A percentile compares a stretch with the other conserved stretches of the same genome.
These are phyloP conservation scores for Alnus rubra DNA, from an alignment of 306 rosid genomes.

Conservation along the genomic window DNA sequence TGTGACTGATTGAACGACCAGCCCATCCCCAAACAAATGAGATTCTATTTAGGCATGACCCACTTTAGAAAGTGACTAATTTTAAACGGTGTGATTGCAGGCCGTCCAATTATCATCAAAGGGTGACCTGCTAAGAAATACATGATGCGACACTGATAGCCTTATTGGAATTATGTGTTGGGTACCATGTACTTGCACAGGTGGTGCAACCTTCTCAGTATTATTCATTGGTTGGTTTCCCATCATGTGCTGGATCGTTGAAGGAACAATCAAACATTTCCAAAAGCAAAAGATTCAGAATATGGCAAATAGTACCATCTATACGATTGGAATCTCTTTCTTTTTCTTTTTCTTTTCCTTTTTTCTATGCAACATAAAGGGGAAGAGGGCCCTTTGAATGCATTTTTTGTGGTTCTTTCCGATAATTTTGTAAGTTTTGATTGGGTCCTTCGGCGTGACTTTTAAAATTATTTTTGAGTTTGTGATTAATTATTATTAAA, in stretches of 20 bases:
- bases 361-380: no score
- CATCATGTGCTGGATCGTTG: neutral
- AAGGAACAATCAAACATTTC: neutral
- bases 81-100: slow-evolving; percentile 1
- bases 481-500: no score
- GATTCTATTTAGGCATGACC: slow-evolving; percentile 21
- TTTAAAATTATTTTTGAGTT: no score
- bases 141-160: slow-evolving; percentile 19
- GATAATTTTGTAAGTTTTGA: no score
- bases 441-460: no score
- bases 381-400: no score
- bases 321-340: neutral
- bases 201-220: neutral
- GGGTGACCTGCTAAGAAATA: neutral
- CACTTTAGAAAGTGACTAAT: slow-evolving; percentile 18
- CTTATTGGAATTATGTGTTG: slow-evolving; percentile 12
- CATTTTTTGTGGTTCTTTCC: no score
- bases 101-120: neutral
- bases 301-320: neutral
- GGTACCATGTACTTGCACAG: neutral
- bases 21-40: slow-evolving; percentile 20
- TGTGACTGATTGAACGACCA: slow-evolving; percentile 26
- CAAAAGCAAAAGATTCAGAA: neutral
- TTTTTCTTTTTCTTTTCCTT: neutral
- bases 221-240: neutral